Evolutionary conservation across 2,329 filamentous ascomycete genomes (phyloP), one percentile per base, ranked within the genome.

Genomic region (Claviceps digitariae): DNA sequence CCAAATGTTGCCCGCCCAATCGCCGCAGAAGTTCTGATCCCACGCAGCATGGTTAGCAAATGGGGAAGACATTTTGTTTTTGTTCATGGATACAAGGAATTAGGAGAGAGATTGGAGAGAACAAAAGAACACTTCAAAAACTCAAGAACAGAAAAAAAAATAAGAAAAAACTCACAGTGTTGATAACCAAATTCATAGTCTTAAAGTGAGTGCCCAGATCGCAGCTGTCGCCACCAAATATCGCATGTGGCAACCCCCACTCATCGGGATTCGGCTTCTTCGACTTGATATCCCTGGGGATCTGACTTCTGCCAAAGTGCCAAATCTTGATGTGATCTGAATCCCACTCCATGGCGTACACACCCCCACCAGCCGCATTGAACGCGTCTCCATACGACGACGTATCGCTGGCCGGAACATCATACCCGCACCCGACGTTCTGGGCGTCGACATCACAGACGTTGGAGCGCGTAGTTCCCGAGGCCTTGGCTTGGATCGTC

Each of bases 281-380:
- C 34, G 67, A 66, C 4, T 69, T 65, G 50, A 91, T 83, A 62
- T 93, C 83, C 0, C 66, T 62, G 0, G 89, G 88, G 43, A 90
- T 78, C 9, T 67, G 64, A 31, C 68, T 69, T n/a, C 84, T 78
- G 1, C 82, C 72, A 67, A 90, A 94, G 71, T 87, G 86, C 82
- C 84, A 94, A 57, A 93, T 74, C 53, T 76, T 82, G 64, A 94
- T 85, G 53, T 75, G 77, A 1, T 78, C 68, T 10, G 72, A 69
- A 50, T 83, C 83, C 86, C 87, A 93, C 61, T 84, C 74, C 59
- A 84, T 77, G 6, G 82, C 83, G 59, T 86, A 87, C 3, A 87
- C 76, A 29, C 84, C 84, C n/a, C 84, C 84, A 1, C 75, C 73
- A 38, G 66, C 77, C 10, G 72, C 72, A 63, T 90, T 89, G 71